These are phyloP conservation scores for Trichodelitschia bisporula DNA, from an alignment of 495 filamentous ascomycete genomes.

Conservation along the genomic window DNA sequence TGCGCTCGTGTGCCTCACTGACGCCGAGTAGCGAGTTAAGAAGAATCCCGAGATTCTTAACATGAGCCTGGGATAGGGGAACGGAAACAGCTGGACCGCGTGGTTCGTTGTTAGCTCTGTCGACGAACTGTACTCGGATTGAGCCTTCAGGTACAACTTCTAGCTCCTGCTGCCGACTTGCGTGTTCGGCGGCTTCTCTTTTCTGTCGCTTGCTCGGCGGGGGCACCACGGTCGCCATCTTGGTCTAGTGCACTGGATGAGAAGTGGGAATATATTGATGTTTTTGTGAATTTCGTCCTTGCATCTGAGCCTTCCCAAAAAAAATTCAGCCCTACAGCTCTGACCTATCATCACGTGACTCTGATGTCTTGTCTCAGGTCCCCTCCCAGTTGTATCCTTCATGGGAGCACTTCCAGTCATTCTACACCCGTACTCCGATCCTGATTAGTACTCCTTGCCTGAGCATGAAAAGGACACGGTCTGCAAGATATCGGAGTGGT, in stretches of 20 bases:
- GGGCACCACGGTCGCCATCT: constrained; percentile 73
- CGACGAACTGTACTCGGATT: constrained; percentile 68
- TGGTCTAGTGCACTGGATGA: neutral
- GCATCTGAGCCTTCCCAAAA: no score
- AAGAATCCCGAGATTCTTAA: constrained; percentile 77
- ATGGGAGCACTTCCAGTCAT: no score
- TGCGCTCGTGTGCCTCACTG: constrained; percentile 48
- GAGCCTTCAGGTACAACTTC: constrained; percentile 41
- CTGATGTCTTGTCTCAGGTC: no score
- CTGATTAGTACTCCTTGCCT: no score
- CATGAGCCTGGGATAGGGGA: constrained; percentile 60
- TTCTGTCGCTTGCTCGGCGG: constrained; percentile 83
- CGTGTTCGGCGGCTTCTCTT: constrained; percentile 45
- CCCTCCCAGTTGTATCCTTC: no score
- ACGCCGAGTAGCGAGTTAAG: constrained; percentile 59
- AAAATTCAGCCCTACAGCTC: no score
- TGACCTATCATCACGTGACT: no score
- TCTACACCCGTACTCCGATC: no score
- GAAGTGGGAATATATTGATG: neutral
- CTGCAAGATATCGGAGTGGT: no score
- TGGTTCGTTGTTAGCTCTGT: constrained; percentile 47
- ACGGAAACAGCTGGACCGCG: constrained; percentile 52
- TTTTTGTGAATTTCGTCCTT: no score
- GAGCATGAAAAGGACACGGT: no score
- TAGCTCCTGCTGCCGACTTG: constrained; percentile 53